A percentile compares a stretch with the other conserved stretches of the same genome.
phyloP scores from a whole-genome alignment of 2,329 filamentous ascomycete species.

The Rhinocladiella mackenziei region DNA sequence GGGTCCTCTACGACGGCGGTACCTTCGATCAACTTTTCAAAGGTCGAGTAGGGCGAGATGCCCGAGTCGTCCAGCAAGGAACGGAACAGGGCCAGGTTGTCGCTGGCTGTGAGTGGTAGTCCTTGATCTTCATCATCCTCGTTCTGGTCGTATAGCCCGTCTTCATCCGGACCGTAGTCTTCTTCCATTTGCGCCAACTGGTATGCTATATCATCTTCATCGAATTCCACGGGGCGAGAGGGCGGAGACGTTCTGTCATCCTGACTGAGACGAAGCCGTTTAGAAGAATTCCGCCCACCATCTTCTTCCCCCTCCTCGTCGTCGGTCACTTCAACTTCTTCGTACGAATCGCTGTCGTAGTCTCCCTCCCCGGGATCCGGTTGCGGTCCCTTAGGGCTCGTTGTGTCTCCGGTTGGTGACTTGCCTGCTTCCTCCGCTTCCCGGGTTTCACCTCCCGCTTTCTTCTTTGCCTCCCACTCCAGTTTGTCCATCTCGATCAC shows the following conservation, averaged over 20 bases:
- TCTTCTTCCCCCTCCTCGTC: slow-evolving; percentile 49
- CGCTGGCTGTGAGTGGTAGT: slow-evolving; percentile 66
- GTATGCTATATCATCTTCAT: slow-evolving; percentile 89
- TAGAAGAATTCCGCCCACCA: slow-evolving; percentile 42
- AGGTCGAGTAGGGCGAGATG: slow-evolving; percentile 83
- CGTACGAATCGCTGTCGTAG: slow-evolving; percentile 66
- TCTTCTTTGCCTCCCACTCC: slow-evolving; percentile 64
- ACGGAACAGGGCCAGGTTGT: slow-evolving; percentile 73
- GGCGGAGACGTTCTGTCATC: slow-evolving; percentile 40
- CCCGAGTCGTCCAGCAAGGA: slow-evolving; percentile 78
- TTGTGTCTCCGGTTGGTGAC: slow-evolving; percentile 27
- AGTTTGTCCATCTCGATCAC: slow-evolving; percentile 64
- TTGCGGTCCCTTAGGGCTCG: slow-evolving; percentile 23
- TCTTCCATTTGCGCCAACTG: slow-evolving; percentile 87
- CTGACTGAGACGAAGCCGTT: slow-evolving; percentile 52
- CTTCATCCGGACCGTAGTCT: slow-evolving; percentile 64
- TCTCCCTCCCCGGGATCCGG: slow-evolving; percentile 31
- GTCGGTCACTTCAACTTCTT: slow-evolving; percentile 70
- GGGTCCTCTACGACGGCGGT: slow-evolving; percentile 77
- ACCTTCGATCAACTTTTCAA: slow-evolving; percentile 84
- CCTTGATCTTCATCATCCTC: slow-evolving; percentile 68
- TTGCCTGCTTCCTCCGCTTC: slow-evolving; percentile 8
- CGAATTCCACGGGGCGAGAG: slow-evolving; percentile 67
- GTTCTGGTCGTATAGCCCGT: slow-evolving; percentile 44
- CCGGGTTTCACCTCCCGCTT: slow-evolving; percentile 42